Conservation (phyloP, 768 basidiomycete species). For the Leccinum barrowsii region DNA sequence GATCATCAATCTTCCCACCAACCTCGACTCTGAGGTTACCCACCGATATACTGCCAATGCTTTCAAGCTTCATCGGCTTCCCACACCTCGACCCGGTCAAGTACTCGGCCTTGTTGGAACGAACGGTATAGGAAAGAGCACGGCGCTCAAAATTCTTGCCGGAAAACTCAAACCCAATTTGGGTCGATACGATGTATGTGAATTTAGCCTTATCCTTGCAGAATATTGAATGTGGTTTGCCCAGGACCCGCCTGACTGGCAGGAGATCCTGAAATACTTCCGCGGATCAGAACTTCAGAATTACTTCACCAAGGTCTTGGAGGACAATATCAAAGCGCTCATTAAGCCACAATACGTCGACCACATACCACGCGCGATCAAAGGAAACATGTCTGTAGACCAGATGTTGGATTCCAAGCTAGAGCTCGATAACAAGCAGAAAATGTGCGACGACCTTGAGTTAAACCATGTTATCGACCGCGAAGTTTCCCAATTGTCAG, state of each 20-base stretch:
- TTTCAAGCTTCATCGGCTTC: conserved; percentile 97
- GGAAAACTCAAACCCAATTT: conserved; percentile 98
- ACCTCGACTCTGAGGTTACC: conserved; percentile 92
- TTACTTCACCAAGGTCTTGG: conserved; percentile 98
- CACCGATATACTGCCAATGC: conserved; percentile 98
- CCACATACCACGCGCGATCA: conserved; percentile 95
- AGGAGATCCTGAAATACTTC: conserved; percentile 97
- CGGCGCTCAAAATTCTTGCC: conserved; percentile 92
- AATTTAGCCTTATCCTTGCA: background rate
- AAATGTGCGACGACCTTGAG: conserved; percentile 83
- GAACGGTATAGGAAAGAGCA: conserved; percentile 99
- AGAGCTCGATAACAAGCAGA: conserved; percentile 85
- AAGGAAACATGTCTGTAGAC: conserved; percentile 79
- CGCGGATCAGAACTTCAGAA: conserved; percentile 98
- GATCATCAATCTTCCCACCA: conserved; percentile 98
- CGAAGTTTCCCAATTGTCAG: conserved; percentile 82
- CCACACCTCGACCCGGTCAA: conserved; percentile 95
- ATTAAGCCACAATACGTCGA: conserved; percentile 99
- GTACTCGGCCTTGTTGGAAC: conserved; percentile 98
- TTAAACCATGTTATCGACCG: conserved; percentile 82
- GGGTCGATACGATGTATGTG: conserved; percentile 87
- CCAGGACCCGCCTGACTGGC: conserved; percentile 98
- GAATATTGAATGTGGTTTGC: background rate
- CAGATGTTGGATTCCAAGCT: conserved; percentile 92
- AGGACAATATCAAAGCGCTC: conserved; percentile 96